Evolutionary conservation across 108 stramenopile species (phyloP).

Genomic region (Nannochloropsis oceanica): DNA sequence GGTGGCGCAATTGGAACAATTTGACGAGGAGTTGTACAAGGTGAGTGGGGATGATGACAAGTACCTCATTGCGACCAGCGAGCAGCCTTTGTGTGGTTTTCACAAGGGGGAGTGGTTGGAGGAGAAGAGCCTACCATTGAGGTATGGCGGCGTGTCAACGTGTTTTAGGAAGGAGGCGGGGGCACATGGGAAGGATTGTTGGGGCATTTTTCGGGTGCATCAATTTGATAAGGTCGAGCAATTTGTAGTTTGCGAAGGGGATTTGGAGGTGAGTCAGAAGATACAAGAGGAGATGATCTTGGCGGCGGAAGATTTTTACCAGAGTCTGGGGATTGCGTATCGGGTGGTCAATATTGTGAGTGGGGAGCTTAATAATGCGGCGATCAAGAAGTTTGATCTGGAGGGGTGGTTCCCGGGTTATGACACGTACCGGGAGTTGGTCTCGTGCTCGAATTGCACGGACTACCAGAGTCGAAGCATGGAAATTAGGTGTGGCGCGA

Average conservation of each 20-base stretch:
- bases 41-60: slow-evolving; percentile 71
- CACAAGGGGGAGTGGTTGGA: slow-evolving; percentile 84
- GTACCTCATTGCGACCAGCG: slow-evolving; percentile 97
- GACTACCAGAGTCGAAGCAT: slow-evolving; percentile 81
- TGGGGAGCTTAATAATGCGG: slow-evolving; percentile 92
- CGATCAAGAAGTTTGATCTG: slow-evolving; percentile 97
- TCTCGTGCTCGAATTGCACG: slow-evolving; percentile 97
- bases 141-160: slow-evolving; percentile 91
- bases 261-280: slow-evolving; percentile 64
- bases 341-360: slow-evolving; percentile 93
- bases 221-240: slow-evolving; percentile 99
- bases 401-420: slow-evolving; percentile 99
- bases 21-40: slow-evolving; percentile 98
- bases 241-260: slow-evolving; percentile 86
- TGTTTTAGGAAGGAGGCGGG: slow-evolving; percentile 99
- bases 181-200: slow-evolving; percentile 86
- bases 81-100: slow-evolving; percentile 98
- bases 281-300: slow-evolving; percentile 62
- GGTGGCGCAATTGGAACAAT: slow-evolving; percentile 97
- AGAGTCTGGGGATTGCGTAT: slow-evolving; percentile 82
- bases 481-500: slow-evolving; percentile 73
- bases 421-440: slow-evolving; percentile 88
- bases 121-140: slow-evolving; percentile 29
- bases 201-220: slow-evolving; percentile 99
- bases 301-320: slow-evolving; percentile 87